Evolutionary conservation across 768 basidiomycete genomes (phyloP).

Genomic region (Fibroporia radiculosa): DNA sequence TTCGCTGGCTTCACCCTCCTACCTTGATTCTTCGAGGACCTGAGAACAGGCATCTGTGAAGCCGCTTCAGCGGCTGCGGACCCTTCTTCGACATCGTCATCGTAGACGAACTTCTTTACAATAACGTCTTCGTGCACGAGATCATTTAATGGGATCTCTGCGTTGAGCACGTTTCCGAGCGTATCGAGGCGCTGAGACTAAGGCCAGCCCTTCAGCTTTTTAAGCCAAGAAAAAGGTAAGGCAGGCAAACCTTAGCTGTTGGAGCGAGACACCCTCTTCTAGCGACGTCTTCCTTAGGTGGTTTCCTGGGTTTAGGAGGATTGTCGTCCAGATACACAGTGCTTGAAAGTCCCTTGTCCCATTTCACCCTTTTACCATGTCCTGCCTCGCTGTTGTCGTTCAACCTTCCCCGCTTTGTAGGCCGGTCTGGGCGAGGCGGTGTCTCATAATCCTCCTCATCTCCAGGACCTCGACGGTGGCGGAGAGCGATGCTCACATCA

Average conservation of each 20-base stretch:
- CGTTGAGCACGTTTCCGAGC: constrained; percentile 62
- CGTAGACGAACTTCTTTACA: constrained; percentile 77
- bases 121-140: constrained; percentile 57
- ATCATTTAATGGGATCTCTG: constrained; percentile 46
- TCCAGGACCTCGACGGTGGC: constrained; percentile 61
- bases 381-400: constrained; percentile 27
- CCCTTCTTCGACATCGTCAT: constrained; percentile 42
- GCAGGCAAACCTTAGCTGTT: constrained; percentile 48
- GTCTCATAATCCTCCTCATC: constrained; percentile 79
- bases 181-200: constrained; percentile 59
- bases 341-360: constrained; percentile 64
- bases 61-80: constrained; percentile 26
- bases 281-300: constrained; percentile 32
- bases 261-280: constrained; percentile 63
- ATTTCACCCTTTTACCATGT: constrained; percentile 56
- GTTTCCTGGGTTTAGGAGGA: constrained; percentile 39
- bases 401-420: constrained; percentile 33
- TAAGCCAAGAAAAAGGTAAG: constrained; percentile 1
- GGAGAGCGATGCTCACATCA: constrained; percentile 17
- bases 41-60: constrained; percentile 24
- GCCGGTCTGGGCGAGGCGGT: constrained; percentile 39
- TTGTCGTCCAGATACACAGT: constrained; percentile 58
- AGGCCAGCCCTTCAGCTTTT: background rate
- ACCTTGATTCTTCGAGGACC: constrained; percentile 37
- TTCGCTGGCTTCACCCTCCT: constrained; percentile 20